Base-by-base conservation (phyloP, 305 asterid species). In the Plantago rigida region DNA sequence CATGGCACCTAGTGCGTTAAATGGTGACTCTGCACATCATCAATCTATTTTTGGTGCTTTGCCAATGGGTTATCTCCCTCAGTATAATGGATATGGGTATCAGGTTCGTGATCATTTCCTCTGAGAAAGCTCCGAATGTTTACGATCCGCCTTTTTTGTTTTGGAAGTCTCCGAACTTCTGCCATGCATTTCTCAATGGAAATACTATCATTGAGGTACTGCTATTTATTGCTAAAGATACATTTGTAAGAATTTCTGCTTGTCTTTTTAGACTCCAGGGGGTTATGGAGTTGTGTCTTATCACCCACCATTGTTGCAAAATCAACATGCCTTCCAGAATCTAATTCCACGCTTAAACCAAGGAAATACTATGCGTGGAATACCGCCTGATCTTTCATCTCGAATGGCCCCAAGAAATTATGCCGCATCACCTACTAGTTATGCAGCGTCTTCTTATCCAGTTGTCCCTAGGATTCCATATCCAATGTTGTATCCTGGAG, bases 11-110 rank as follows among this genome's bases (percentile, higher is more conserved):
- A 73, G 66, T 66, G 60, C 76, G 61, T 77, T 71, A 57, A 77
- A 47, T 66, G 50, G 82, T 7, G 94, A 87, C 66, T 71, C 84
- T 39, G 75, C 83, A 63, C 91, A 81, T 64, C 90, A 86, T 66
- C 81, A 87, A 51, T 81, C 96, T 39, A 22, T 83, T 54, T 79
- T 73, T 62, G 85, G 94, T 68, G 81, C 91, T 61, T 60, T 88
- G 54, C 95, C 96, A 56, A 71, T 86, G 93, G 81, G 89, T 59
- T 88, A 88, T 71, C 65, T 92, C 64, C 84, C 96, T 13, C 79
- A 84, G 60, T 88, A 84, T 66, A 88, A 83, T 71, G 95, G 94
- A 52, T 86, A 82, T 59, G 87, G 87, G 53, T 92, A 88, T 78
- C 96, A 92, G 96, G 99, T 92, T 64, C 63, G 78, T 79, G 49